Percentiles rank a stretch among this genome's conserved stretches.
phyloP scores from a whole-genome alignment of 78 protist genomes.

The Dictyostelium intermedium region DNA sequence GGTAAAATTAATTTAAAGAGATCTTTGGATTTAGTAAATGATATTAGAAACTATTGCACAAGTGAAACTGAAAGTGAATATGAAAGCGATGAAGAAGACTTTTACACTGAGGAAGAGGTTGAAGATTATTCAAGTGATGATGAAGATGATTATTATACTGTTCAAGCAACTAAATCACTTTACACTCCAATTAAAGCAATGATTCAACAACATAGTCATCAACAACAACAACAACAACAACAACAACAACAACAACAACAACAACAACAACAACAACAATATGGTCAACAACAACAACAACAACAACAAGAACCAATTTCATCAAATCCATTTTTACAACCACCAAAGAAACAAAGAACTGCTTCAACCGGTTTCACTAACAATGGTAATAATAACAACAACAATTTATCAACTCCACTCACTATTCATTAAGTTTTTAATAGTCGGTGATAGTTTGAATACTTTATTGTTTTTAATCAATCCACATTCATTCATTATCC shows the following conservation, averaged over 20 bases:
- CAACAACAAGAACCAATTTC: background rate
- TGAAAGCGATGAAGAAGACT: slow-evolving; percentile 34
- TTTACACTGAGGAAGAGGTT: slow-evolving; percentile 41
- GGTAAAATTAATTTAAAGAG: slow-evolving; percentile 24
- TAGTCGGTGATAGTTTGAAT: background rate
- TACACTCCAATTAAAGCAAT: slow-evolving; percentile 28
- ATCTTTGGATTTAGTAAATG: slow-evolving; percentile 62
- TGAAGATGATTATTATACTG: background rate
- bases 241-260: background rate
- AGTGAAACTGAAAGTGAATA: slow-evolving; percentile 43
- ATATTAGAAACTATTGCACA: slow-evolving; percentile 60
- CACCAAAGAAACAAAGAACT: slow-evolving; percentile 75
- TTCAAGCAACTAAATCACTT: background rate
- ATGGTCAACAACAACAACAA: background rate
- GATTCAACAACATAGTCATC: background rate
- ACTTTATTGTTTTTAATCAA: background rate
- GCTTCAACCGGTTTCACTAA: slow-evolving; percentile 9
- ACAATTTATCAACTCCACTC: background rate
- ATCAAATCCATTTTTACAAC: slow-evolving; percentile 65
- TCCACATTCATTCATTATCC: too few species aligned
- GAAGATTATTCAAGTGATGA: slow-evolving; percentile 34
- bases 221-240: background rate
- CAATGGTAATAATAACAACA: background rate
- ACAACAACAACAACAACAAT: background rate
- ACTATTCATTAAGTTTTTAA: slow-evolving; percentile 24